Evolutionary conservation across 106 monocot genomes (phyloP), one percentile per base, ranked within the genome.

Genomic region (Dioscorea dumetorum): DNA sequence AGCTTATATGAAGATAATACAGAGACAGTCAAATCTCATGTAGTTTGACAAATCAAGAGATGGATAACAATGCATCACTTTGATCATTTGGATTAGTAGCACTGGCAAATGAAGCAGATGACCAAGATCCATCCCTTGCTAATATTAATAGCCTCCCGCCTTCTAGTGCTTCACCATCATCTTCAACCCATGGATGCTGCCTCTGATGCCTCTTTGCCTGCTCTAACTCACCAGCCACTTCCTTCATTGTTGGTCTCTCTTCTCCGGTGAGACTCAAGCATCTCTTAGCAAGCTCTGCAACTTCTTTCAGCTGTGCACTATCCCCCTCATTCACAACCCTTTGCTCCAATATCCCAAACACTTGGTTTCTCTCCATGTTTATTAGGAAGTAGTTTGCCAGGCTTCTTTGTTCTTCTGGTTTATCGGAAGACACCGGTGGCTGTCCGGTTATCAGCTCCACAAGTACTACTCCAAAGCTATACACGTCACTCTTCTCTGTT

Each of bases 391-490:
- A 59, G 7, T 54, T 34, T 3, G 79, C 67, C 10, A 86, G 18
- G 53, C 67, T 79, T 7, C 63, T 58, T 11, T 62, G 62, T 5
- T 65, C 72, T 50, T 78, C 75, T 12, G 67, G 5, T 32, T 75
- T 58, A 9, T 3, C 2, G 9, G 31, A 24, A 1, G 82, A 86
- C 6, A 79, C 64, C 0, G 86, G 79, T 57, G 28, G 76, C 75
- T 86, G 58, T 20, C 79, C 56, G 4, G 73, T 82, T 22, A 86
- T 21, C 12, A 86, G 78, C 81, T 82, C 86, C 2, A 33, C 68
- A 8, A 86, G 76, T 31, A 86, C 79, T 4, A 86, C 82, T 5
- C 86, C 86, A 18, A 86, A 86, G 32, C 86, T 76, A 18, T 86
- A 86, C 1, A 82, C 86, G 71, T 86, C 86, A 22, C 86, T 79